These are phyloP conservation scores for Isoetes taiwanensis DNA, from an alignment of 75 land plant genomes.

Conservation along the genomic window DNA sequence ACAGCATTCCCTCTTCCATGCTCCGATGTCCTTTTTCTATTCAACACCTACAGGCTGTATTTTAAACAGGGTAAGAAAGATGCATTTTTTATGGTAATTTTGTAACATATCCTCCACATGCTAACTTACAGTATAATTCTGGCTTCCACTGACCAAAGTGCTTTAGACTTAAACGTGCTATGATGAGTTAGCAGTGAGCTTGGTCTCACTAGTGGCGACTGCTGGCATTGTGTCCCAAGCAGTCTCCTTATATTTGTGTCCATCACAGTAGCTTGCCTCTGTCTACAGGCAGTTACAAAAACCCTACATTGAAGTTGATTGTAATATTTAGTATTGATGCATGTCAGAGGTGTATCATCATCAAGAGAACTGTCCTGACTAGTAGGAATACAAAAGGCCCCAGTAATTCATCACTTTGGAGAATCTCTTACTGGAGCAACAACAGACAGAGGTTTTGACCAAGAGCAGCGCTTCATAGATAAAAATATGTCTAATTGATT, in stretches of 20 bases:
- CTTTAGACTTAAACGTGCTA: constrained; percentile 81
- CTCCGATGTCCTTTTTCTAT: constrained; percentile 98
- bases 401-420: constrained; percentile 81
- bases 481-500: constrained; percentile 75
- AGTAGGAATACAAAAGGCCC: constrained; percentile 86
- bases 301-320: neutral
- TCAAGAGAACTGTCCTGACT: constrained; percentile 86
- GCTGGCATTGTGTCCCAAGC: constrained; percentile 80
- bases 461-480: constrained; percentile 77
- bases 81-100: constrained; percentile 1
- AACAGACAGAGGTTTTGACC: constrained; percentile 89
- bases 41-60: constrained; percentile 95
- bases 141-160: constrained; percentile 97
- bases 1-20: constrained; percentile 69
- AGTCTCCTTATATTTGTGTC: constrained; percentile 61
- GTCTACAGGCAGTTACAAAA: constrained; percentile 76
- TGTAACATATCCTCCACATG: neutral
- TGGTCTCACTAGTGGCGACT: constrained; percentile 80
- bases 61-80: constrained; percentile 67
- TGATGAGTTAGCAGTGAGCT: constrained; percentile 73
- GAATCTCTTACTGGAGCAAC: constrained; percentile 97
- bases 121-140: constrained; percentile 13
- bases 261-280: constrained; percentile 57
- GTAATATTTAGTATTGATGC: neutral
- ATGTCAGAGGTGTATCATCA: constrained; percentile 23